Evolutionary conservation across 2,329 filamentous ascomycete genomes (phyloP).

Genomic region (Penicillium decumbens): DNA sequence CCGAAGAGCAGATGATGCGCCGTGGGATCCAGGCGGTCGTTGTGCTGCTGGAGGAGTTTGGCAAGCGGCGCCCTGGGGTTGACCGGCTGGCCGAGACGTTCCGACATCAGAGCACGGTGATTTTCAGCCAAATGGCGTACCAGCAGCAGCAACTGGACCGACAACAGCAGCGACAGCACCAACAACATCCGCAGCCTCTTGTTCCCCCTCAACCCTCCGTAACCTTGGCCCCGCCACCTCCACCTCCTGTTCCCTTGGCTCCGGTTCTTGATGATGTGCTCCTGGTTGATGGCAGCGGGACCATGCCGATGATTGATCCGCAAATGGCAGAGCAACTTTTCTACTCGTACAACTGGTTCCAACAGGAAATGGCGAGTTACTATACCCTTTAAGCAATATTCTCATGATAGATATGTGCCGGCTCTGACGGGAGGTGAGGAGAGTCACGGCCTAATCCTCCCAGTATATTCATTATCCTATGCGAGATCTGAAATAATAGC

Average conservation of each 20-base stretch:
- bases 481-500: not conserved
- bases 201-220: constrained; percentile 18
- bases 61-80: constrained; percentile 36
- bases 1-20: constrained; percentile 36
- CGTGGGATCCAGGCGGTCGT: constrained; percentile 36
- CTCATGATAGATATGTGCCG: not conserved
- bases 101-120: constrained; percentile 36
- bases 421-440: not conserved
- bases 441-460: not conserved
- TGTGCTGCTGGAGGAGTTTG: constrained; percentile 37
- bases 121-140: constrained; percentile 37
- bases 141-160: constrained; percentile 30
- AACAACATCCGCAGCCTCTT: constrained; percentile 9
- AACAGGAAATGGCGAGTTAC: constrained; percentile 38
- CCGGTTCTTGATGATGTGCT: constrained; percentile 35
- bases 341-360: constrained; percentile 40
- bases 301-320: constrained; percentile 32
- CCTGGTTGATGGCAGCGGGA: constrained; percentile 30
- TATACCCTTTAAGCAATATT: constrained; percentile 32
- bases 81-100: constrained; percentile 37
- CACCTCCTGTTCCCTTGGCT: constrained; percentile 28
- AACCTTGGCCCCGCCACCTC: constrained; percentile 18
- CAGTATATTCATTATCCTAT: not conserved
- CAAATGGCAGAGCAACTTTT: constrained; percentile 37
- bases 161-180: constrained; percentile 17